Base-by-base conservation (phyloP, 2,329 filamentous ascomycete species). In the Saccharata proteae region DNA sequence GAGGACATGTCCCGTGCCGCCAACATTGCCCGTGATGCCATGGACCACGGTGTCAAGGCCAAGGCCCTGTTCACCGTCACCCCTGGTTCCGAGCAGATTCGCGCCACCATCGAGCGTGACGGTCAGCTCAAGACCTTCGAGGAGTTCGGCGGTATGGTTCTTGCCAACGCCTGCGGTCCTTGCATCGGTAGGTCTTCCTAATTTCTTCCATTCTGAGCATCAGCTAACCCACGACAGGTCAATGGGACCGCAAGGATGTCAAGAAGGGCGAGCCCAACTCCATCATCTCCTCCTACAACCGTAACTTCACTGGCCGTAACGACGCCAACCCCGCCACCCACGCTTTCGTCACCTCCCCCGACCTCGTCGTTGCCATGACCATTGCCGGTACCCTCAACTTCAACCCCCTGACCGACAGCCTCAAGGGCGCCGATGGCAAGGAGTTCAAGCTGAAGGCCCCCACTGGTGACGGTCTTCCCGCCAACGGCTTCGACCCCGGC, bases 211-310 rank as follows among this genome's bases (percentile, higher is more conserved):
- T 22, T 26, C 20, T 40, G 25, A n/a, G n/a, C n/a, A n/a, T n/a
- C n/a, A n/a, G 35, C 21, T 15, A 28, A 21, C 23, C 21, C 21
- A 17, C 6, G 6, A 22, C 38, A 47, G 53, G 60, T 41, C 88
- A 96, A 63, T 96, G 90, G 90, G 85, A 94, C 54, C 80, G 90
- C 46, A 69, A 67, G 43, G 88, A 96, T 47, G 84, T 94, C 35
- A 80, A 86, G 72, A 94, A 96, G 75, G 88, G 88, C 44, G 77
- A 82, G 48, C 68, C 85, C 51, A 98, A 98, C 77, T 92, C 85
- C 5, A 98, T 98, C 58, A 69, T 98, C 57, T 94, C 86, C 27
- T 96, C 90, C 16, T 98, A 94, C 78, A 98, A 98, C 80, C 85
- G 90, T 64, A 96, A 98, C 77, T 96, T 98, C 69, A 96, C 88